Evolutionary conservation across 1,139 yeast species (phyloP), one percentile per base, ranked within the genome.

Genomic region (Diutina pseudorugosa): DNA sequence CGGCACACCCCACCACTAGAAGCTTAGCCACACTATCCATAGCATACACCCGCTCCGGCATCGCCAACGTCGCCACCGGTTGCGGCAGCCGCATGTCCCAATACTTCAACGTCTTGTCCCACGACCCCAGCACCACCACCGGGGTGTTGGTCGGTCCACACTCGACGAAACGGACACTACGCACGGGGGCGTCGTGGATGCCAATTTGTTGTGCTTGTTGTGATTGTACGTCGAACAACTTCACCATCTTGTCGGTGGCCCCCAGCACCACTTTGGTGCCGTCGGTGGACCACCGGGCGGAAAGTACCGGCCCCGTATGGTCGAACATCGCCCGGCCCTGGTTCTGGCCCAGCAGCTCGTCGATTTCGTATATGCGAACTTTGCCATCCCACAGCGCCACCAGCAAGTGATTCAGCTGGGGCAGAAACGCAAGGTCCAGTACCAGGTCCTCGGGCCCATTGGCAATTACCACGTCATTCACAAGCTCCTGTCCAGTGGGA

Each of bases 371-470:
- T 55, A 94, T 84, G 55, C 98, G 77, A 42, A 89, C 96, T 64
- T 90, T 90, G 61, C 86, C 87, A 68, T 94, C 99, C 98, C 99
- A 94, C 43, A 95, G 85, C 11, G 95, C 79, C 2, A 83, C 95
- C 2, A 95, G 82, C 55, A 85, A 67, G 55, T 82, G 72, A 60
- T 94, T 97, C 25, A 86, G 94, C 57, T 78, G 88, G n/a, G 98
- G 89, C n/a, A 96, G 87, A 67, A 93, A 94, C 19, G 90, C 74
- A 54, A 94, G 66, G 60, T 88, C 95, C n/a, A 91, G 78, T 36
- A 94, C 77, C 2, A 96, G 84, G 64, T 94, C 98, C 57, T 88
- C 95, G 12, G 98, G 98, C 1, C 95, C 89, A 61, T 86, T 85
- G 57, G 81, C 79, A 52, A 91, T 73, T n/a, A 80, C 75, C 55